Conservation (phyloP, 164 flowering plant genomes). For the Akebia trifoliata region DNA sequence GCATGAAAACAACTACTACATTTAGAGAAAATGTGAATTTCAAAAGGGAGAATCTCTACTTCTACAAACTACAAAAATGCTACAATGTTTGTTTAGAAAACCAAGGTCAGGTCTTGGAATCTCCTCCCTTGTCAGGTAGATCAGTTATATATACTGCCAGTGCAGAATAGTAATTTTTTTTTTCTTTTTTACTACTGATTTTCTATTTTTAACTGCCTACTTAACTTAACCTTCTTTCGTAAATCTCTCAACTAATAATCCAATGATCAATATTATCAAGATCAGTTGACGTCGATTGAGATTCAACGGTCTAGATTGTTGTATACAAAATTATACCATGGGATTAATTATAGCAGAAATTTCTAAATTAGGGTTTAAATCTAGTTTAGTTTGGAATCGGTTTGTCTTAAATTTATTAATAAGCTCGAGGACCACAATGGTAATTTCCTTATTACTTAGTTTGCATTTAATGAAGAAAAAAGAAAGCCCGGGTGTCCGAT, state of each 20-base stretch:
- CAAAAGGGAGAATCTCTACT: conserved; percentile 5
- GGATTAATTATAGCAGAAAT: too few species aligned
- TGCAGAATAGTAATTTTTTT: not conserved
- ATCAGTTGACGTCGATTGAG: too few species aligned
- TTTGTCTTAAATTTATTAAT: not conserved
- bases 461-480: conserved; percentile 1
- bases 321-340: too few species aligned
- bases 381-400: too few species aligned
- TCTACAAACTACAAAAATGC: conserved; percentile 6
- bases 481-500: not conserved
- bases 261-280: too few species aligned
- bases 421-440: not conserved
- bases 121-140: not conserved
- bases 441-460: not conserved
- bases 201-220: too few species aligned
- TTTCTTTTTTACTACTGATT: too few species aligned
- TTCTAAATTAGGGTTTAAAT: too few species aligned
- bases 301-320: too few species aligned
- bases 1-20: not conserved
- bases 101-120: conserved; percentile 3
- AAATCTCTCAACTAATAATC: too few species aligned
- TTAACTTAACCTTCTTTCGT: too few species aligned
- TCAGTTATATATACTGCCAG: not conserved
- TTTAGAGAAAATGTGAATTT: not conserved
- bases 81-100: not conserved